phyloP scores from a whole-genome alignment of 108 stramenopile species.

The Fragilaria radians region DNA sequence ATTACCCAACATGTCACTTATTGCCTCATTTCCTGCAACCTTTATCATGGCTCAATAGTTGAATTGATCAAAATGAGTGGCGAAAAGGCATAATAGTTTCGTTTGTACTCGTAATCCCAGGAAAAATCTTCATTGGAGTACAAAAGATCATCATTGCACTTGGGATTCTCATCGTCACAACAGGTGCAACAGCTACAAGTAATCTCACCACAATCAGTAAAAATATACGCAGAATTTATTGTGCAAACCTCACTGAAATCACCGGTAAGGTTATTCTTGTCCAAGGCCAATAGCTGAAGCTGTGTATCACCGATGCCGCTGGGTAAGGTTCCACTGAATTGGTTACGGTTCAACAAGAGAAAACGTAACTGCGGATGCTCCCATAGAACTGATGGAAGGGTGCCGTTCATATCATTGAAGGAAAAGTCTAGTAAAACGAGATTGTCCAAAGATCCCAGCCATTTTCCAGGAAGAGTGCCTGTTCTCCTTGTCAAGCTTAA shows the following conservation, averaged over 20 bases:
- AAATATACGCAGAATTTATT: background rate
- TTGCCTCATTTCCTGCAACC: too few relatives aligned
- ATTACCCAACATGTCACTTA: too few relatives aligned
- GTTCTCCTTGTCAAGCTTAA: slow-evolving; percentile 23
- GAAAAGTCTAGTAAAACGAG: slow-evolving; percentile 30
- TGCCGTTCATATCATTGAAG: slow-evolving; percentile 19
- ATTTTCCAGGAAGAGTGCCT: slow-evolving; percentile 28
- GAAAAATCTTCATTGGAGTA: background rate
- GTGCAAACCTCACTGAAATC: background rate
- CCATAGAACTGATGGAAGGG: slow-evolving; percentile 17
- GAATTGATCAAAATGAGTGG: background rate
- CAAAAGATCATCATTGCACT: background rate
- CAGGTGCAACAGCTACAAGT: background rate
- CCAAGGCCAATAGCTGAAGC: background rate
- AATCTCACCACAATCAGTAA: background rate
- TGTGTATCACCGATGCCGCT: background rate
- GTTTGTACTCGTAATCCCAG: background rate
- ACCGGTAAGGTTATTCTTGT: background rate
- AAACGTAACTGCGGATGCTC: slow-evolving; percentile 4
- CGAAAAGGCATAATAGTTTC: background rate
- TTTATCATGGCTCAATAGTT: too few relatives aligned
- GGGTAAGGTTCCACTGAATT: slow-evolving; percentile 32
- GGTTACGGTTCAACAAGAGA: slow-evolving; percentile 27
- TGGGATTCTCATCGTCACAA: background rate
- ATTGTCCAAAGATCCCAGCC: slow-evolving; percentile 16